phyloP scores from a whole-genome alignment of 225 moss, liverwort and hornwort species.

The Physcomitrium patens region DNA sequence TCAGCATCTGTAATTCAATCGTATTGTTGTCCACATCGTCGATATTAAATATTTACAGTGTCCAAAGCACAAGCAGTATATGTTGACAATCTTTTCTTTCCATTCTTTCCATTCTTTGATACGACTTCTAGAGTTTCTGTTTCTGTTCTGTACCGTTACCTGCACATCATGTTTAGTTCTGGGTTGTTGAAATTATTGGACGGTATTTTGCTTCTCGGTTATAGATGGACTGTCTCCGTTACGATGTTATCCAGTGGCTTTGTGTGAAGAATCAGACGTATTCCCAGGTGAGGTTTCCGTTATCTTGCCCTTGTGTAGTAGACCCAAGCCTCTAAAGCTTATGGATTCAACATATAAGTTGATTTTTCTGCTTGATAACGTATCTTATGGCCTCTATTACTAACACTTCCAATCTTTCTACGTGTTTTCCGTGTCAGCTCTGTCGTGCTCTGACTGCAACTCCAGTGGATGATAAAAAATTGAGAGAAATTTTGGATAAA shows the following conservation, averaged over 20 bases:
- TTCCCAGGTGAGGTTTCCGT: constrained; percentile 61
- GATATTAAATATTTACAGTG: no score
- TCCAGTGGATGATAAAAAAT: constrained; percentile 68
- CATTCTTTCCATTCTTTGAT: constrained; percentile 2
- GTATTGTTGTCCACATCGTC: no score
- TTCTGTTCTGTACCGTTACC: neutral
- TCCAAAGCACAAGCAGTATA: neutral
- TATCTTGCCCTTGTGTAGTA: neutral
- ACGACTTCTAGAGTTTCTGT: constrained; percentile 6
- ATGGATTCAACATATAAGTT: neutral
- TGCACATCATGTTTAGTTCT: neutral
- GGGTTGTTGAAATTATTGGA: constrained; percentile 16
- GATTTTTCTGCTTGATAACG: constrained; percentile 15
- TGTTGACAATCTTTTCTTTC: constrained; percentile 5
- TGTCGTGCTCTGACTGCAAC: constrained; percentile 77
- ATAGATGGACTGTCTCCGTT: constrained; percentile 80
- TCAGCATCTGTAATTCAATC: no score
- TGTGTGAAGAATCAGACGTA: constrained; percentile 81
- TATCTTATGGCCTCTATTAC: constrained; percentile 23
- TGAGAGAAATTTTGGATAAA: constrained; percentile 67
- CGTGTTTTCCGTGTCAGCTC: constrained; percentile 41
- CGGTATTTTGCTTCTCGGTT: constrained; percentile 1
- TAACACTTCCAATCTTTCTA: constrained; percentile 22
- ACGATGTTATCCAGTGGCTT: constrained; percentile 89
- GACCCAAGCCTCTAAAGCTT: neutral